Base-by-base conservation (phyloP, 768 basidiomycete genomes). In the Suillus placidus region DNA sequence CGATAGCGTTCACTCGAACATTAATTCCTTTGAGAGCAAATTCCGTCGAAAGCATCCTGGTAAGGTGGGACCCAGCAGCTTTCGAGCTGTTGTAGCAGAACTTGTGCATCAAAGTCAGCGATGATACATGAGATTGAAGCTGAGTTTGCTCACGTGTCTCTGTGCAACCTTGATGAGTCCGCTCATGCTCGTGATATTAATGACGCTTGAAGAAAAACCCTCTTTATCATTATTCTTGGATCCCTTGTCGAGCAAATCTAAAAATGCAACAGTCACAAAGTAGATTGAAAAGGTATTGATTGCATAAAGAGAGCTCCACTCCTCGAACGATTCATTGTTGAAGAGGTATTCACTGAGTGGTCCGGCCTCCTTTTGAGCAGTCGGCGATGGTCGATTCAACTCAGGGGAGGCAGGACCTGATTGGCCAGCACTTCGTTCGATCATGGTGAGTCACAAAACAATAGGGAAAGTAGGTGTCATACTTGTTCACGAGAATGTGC, bases 401-500 rank as follows among this genome's bases (percentile, higher is more conserved):
- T 90, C 92, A 3, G 68, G 69, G 1, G 89, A 86, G 0, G 69
- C 64, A 16, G 92, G 93, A 0, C 92, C 93, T 9, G 80, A 76
- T 77, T 93, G 89, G 1, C 92, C 92, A 26, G 93, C 92, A 67
- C 93, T 94, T 69, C 42, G 42, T 64, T 18, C 49, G 26, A 49
- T 32, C 12, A 45, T 58, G 34, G 43, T 30, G 35, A 30, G 67
- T 60, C 49, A 34, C 23, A 23, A 55, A 5, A 51, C 37, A 54
- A 20, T 43, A 12, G 13, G 26, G 30, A 12, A 0, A 30, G 64
- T 18, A 16, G 10, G 23, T 35, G 42, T 71, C 84, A 42, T 64
- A 94, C 92, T 94, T 94, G 80, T 94, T 94, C 35, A 94, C 86
- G 8, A 94, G 84, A 61, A 93, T 85, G 70, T 94, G 90, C 45